Conservation (phyloP, 306 rosid species). For the Myrica gale region DNA sequence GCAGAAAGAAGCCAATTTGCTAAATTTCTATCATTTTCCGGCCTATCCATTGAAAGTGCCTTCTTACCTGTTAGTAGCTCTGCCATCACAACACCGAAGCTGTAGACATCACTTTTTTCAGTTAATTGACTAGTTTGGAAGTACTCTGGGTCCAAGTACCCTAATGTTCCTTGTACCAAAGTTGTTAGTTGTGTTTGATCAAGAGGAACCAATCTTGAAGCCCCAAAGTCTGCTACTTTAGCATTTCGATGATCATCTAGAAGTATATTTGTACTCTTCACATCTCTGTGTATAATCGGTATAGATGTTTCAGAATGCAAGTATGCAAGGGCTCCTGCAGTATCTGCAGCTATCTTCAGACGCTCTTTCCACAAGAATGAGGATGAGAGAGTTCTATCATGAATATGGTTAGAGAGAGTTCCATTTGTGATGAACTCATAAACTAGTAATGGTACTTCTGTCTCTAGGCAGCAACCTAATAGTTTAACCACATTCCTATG, state of each 20-base stretch:
- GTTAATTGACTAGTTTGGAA: slow-evolving; percentile 44
- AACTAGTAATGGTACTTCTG: slow-evolving; percentile 51
- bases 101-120: slow-evolving; percentile 54
- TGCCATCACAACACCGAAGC: slow-evolving; percentile 36
- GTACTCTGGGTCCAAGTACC: slow-evolving; percentile 52
- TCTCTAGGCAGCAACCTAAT: slow-evolving; percentile 53
- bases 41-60: slow-evolving; percentile 38
- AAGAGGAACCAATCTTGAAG: slow-evolving; percentile 46
- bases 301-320: slow-evolving; percentile 43
- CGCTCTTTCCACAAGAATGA: slow-evolving; percentile 35
- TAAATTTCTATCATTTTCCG: slow-evolving; percentile 34
- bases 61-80: slow-evolving; percentile 47
- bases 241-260: slow-evolving; percentile 32
- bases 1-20: slow-evolving; percentile 36
- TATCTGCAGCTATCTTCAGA: slow-evolving; percentile 41
- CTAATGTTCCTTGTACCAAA: slow-evolving; percentile 51
- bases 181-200: slow-evolving; percentile 40
- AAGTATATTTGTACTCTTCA: slow-evolving; percentile 47
- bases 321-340: slow-evolving; percentile 44
- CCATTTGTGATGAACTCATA: slow-evolving; percentile 45
- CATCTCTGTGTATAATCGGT: slow-evolving; percentile 54
- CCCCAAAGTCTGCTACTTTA: slow-evolving; percentile 55
- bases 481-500: slow-evolving; percentile 44
- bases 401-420: slow-evolving; percentile 34
- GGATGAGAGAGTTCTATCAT: slow-evolving; percentile 4